A percentile compares a stretch with the other conserved stretches of the same genome.
Evolutionary conservation across 306 rosid species (phyloP).

Genomic region (Clitoria ternatea): DNA sequence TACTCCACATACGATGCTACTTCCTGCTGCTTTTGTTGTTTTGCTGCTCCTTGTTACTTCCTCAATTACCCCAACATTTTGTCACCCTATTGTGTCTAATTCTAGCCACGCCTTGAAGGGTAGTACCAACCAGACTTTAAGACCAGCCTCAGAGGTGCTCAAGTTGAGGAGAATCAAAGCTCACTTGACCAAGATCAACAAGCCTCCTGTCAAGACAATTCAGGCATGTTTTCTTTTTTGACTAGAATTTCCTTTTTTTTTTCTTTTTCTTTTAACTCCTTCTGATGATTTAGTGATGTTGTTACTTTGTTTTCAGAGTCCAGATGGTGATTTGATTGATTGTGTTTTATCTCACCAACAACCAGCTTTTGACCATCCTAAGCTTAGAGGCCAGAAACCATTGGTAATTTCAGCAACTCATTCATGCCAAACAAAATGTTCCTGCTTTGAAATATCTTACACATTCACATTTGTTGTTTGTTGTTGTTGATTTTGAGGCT

Average conservation of each 20-base stretch:
- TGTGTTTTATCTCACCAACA: conserved; percentile 80
- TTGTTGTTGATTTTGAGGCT: background rate
- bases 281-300: background rate
- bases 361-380: conserved; percentile 88
- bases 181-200: conserved; percentile 64
- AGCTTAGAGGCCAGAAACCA: conserved; percentile 62
- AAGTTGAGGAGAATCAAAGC: conserved; percentile 39
- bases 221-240: conserved; percentile 43
- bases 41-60: conserved; percentile 55
- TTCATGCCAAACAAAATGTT: background rate
- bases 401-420: conserved; percentile 50
- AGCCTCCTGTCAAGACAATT: conserved; percentile 80
- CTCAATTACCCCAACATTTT: conserved; percentile 45
- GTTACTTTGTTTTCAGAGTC: conserved; percentile 49
- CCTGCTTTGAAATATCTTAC: too few relatives aligned
- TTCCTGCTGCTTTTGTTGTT: conserved; percentile 61
- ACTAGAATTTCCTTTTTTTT: too few relatives aligned
- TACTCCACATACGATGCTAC: conserved; percentile 27
- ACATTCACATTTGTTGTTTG: background rate
- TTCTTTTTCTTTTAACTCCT: background rate
- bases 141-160: conserved; percentile 38
- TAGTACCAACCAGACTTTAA: conserved; percentile 59
- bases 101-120: conserved; percentile 25
- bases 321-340: conserved; percentile 94
- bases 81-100: conserved; percentile 31